Conservation (phyloP, 352 stramenopile species). For the Ophiocytium majus region DNA sequence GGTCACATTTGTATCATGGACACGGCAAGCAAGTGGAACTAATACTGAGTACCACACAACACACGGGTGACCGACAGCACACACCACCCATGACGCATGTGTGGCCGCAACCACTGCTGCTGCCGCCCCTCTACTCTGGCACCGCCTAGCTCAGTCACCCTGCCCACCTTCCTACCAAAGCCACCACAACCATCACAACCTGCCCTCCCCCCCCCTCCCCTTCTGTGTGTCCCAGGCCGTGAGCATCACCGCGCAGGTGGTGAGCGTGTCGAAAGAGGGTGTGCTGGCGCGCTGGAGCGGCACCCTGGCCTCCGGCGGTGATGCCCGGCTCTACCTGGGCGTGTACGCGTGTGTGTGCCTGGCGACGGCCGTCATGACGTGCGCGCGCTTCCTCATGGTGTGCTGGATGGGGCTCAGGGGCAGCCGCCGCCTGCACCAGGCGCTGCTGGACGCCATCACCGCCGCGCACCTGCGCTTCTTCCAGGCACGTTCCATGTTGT, state of each 20-base stretch:
- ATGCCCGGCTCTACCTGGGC: background rate
- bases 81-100: too few species aligned
- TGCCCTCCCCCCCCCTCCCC: too few species aligned
- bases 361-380: constrained; percentile 35
- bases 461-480: constrained; percentile 18
- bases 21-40: too few species aligned
- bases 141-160: too few species aligned
- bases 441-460: constrained; percentile 21
- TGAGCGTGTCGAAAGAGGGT: constrained; percentile 45
- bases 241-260: constrained; percentile 28
- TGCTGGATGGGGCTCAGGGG: constrained; percentile 43
- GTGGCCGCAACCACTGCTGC: too few species aligned
- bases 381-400: constrained; percentile 40
- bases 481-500: constrained; percentile 4
- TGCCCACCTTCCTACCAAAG: too few species aligned
- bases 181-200: too few species aligned
- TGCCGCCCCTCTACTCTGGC: too few species aligned
- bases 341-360: constrained; percentile 44
- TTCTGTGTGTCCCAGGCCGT: background rate
- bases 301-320: background rate
- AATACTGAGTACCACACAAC: too few species aligned
- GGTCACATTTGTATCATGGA: too few species aligned
- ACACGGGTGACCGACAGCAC: too few species aligned
- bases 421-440: constrained; percentile 29
- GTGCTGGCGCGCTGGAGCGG: constrained; percentile 36